Evolutionary conservation across 2,329 filamentous ascomycete genomes (phyloP).

Genomic region (Aspergillus latus): DNA sequence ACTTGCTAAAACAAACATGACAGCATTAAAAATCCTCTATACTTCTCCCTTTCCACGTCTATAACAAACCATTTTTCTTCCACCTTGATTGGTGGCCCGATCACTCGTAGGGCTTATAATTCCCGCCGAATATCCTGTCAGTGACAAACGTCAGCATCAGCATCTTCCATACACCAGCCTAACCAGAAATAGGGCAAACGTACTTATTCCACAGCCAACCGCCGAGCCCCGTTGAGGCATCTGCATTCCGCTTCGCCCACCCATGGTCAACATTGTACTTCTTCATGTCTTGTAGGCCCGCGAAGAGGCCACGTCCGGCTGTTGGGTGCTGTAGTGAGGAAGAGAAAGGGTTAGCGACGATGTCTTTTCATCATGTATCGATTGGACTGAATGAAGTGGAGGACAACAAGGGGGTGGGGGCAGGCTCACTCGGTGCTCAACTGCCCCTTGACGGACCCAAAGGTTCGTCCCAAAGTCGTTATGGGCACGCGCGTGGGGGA

Average conservation of each 20-base stretch:
- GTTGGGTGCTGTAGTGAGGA: constrained; percentile 26
- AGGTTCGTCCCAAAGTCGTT: constrained; percentile 40
- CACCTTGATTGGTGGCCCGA: no score
- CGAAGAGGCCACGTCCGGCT: constrained; percentile 39
- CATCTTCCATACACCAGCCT: neutral
- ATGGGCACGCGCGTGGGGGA: constrained; percentile 23
- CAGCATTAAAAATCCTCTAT: neutral
- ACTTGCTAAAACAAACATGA: neutral
- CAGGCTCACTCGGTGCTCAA: constrained; percentile 24
- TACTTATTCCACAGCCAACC: constrained; percentile 26
- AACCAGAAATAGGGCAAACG: constrained; percentile 6
- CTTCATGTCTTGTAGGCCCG: constrained; percentile 40
- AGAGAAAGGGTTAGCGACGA: neutral
- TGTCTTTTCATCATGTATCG: no score
- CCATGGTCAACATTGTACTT: constrained; percentile 40
- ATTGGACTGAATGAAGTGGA: neutral
- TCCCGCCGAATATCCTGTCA: constrained; percentile 9
- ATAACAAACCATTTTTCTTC: neutral
- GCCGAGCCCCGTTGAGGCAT: constrained; percentile 17
- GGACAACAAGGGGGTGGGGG: no score
- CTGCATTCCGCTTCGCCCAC: constrained; percentile 34
- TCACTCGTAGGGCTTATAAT: constrained; percentile 9
- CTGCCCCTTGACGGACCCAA: constrained; percentile 30
- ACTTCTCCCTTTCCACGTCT: neutral
- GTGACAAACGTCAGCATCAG: neutral